These are phyloP conservation scores for Trichosporon asahii DNA, from an alignment of 1,284 basidiomycete genomes.

Conservation along the genomic window DNA sequence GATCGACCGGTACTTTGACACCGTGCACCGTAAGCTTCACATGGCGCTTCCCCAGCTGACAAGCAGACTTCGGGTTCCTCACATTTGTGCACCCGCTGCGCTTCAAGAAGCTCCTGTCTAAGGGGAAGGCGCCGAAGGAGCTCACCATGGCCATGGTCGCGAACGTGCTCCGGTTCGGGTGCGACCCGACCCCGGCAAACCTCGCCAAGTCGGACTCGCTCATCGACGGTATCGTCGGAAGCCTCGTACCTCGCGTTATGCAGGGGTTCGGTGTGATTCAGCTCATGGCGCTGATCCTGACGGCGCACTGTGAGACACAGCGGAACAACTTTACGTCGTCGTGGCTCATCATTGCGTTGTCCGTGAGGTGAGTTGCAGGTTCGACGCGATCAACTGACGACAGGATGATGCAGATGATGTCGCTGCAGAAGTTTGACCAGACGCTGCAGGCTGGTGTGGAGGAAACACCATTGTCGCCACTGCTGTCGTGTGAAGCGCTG, in stretches of 20 bases:
- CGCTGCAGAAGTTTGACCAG: slow-evolving; percentile 24
- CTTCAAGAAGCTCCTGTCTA: slow-evolving; percentile 19
- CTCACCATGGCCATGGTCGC: slow-evolving; percentile 24
- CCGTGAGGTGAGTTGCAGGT: slow-evolving; percentile 11
- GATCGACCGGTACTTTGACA: slow-evolving; percentile 21
- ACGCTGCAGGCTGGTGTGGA: slow-evolving; percentile 8
- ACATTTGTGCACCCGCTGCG: slow-evolving; percentile 24
- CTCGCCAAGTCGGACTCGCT: slow-evolving; percentile 15
- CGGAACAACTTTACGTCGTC: slow-evolving; percentile 19
- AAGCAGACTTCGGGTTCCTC: slow-evolving; percentile 24
- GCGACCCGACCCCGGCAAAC: slow-evolving; percentile 9
- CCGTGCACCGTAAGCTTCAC: slow-evolving; percentile 21
- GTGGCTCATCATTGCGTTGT: slow-evolving; percentile 22
- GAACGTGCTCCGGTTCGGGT: slow-evolving; percentile 16
- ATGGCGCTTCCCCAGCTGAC: not conserved
- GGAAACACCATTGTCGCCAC: slow-evolving; percentile 13
- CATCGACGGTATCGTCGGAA: slow-evolving; percentile 2
- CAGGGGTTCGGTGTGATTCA: slow-evolving; percentile 23
- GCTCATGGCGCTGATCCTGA: slow-evolving; percentile 22
- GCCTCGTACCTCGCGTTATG: slow-evolving; percentile 9
- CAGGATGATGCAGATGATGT: slow-evolving; percentile 30
- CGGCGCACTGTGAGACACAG: slow-evolving; percentile 11
- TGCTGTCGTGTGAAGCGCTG: slow-evolving; percentile 23
- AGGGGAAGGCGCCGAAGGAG: slow-evolving; percentile 17
- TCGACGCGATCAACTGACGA: not conserved